Conservation (phyloP, 208 protist genomes). For the Leishmania mexicana region DNA sequence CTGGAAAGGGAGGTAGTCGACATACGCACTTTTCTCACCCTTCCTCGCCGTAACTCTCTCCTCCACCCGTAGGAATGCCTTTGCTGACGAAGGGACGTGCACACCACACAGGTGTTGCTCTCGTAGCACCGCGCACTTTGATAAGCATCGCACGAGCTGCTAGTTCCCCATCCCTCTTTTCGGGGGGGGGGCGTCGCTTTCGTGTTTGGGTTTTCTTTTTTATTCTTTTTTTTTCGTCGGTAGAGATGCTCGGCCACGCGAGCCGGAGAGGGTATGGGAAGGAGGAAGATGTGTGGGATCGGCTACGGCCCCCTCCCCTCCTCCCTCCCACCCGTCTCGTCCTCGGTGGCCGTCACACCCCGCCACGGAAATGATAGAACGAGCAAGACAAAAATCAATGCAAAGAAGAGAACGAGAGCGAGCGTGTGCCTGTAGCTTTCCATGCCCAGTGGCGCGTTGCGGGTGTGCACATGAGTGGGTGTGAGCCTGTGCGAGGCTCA, state of each 20-base stretch:
- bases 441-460: not conserved
- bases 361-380: conserved; percentile 9
- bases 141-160: not conserved
- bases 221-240: conserved; percentile 4
- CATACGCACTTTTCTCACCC: not conserved
- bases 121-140: not conserved
- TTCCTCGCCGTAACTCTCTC: not conserved
- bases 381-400: not conserved
- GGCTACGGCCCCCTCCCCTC: not conserved
- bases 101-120: not conserved
- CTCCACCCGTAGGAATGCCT: not conserved
- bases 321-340: not conserved
- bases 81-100: not conserved
- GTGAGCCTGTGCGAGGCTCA: not conserved
- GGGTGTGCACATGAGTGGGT: not conserved
- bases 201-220: not conserved
- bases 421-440: not conserved
- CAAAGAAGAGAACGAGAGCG: conserved; percentile 1
- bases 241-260: conserved; percentile 5
- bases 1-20: not conserved
- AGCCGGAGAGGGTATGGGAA: not conserved
- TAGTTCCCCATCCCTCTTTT: not conserved
- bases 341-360: not conserved
- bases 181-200: too few species aligned
- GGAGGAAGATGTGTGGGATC: not conserved